Percentiles rank a stretch among this genome's conserved stretches.
Conservation (phyloP, 2,329 filamentous ascomycete species). For the Xylaria multiplex region DNA sequence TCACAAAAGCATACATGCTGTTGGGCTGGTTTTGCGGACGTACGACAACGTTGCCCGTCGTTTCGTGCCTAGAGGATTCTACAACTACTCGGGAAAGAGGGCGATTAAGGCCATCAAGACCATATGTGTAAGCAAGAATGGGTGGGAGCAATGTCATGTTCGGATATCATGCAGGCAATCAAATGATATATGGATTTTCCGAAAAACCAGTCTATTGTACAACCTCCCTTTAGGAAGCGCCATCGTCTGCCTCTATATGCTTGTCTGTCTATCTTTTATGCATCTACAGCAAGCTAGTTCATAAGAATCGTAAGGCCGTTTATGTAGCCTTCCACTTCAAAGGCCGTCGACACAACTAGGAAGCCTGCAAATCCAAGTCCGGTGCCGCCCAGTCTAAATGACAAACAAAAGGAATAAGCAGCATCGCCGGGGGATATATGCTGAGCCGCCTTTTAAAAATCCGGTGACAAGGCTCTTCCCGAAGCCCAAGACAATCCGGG, state of each 20-base stretch:
- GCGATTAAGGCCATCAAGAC: neutral
- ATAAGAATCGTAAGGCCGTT: constrained; percentile 37
- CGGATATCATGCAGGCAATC: neutral
- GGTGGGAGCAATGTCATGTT: neutral
- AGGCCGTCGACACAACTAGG: constrained; percentile 41
- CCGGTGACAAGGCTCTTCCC: constrained; percentile 34
- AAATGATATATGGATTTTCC: constrained; percentile 13
- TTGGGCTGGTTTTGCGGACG: neutral
- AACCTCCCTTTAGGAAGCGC: constrained; percentile 44
- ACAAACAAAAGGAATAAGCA: constrained; percentile 44
- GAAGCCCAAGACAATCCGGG: constrained; percentile 7
- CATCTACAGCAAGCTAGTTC: constrained; percentile 43
- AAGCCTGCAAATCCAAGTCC: constrained; percentile 45
- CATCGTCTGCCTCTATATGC: constrained; percentile 47
- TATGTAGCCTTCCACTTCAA: constrained; percentile 30
- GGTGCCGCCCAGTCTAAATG: constrained; percentile 47
- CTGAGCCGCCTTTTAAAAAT: constrained; percentile 38
- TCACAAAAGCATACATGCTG: neutral
- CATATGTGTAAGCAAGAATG: neutral
- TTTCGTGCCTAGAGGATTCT: neutral
- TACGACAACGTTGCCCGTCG: neutral
- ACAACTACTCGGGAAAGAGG: neutral
- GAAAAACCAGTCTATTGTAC: constrained; percentile 49
- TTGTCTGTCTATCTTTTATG: constrained; percentile 46
- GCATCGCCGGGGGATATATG: constrained; percentile 40